These are phyloP conservation scores for Eucalyptus polybractea DNA, from an alignment of 345 rosid species.

Conservation along the genomic window DNA sequence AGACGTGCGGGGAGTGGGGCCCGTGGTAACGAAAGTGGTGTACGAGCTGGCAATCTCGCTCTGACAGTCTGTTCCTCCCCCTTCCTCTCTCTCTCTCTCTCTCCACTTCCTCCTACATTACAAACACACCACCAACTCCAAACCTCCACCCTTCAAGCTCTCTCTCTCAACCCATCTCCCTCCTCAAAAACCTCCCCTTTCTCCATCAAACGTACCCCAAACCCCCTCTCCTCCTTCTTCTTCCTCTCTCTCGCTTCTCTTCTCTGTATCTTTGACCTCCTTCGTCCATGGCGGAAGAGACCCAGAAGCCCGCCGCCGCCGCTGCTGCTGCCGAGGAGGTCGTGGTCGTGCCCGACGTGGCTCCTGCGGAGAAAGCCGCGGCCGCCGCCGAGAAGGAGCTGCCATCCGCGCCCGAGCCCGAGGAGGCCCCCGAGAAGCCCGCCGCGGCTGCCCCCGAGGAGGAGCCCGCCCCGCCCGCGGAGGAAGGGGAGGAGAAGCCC, in stretches of 20 bases:
- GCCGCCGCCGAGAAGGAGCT: neutral
- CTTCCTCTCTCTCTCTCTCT: neutral
- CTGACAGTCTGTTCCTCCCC: neutral
- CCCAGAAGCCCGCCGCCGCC: neutral
- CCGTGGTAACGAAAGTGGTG: neutral
- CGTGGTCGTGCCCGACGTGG: neutral
- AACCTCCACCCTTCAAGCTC: neutral
- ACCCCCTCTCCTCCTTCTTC: neutral
- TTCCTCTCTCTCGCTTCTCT: neutral
- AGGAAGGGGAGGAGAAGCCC: neutral
- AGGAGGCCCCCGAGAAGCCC: neutral
- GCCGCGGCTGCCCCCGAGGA: neutral
- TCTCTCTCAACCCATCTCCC: neutral
- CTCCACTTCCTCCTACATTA: neutral
- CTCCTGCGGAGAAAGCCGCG: neutral
- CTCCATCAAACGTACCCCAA: neutral
- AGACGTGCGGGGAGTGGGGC: neutral
- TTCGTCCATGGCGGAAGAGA: constrained; percentile 3
- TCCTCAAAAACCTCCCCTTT: neutral
- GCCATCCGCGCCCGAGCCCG: neutral
- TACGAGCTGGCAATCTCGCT: neutral
- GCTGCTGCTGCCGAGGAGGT: neutral
- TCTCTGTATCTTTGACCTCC: neutral
- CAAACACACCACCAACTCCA: neutral
- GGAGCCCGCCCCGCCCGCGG: neutral